phyloP scores from a whole-genome alignment of 192 early-diverging fungal genomes.

The Dissophora ornata region DNA sequence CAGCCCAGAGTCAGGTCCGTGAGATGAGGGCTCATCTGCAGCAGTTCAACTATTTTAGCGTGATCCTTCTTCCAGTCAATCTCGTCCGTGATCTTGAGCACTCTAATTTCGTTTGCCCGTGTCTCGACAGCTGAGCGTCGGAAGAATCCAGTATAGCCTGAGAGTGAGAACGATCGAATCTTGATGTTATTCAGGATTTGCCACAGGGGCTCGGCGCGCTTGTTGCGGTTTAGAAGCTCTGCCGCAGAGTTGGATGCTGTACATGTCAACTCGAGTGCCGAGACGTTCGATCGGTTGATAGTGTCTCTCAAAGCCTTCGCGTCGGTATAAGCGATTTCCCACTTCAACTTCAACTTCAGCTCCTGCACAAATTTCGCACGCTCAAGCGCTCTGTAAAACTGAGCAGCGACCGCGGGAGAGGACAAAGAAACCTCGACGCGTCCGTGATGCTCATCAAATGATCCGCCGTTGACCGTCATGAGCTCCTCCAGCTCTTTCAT shows the following conservation, averaged over 20 bases:
- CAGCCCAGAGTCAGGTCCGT: conserved; percentile 8
- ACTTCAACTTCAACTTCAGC: conserved; percentile 2
- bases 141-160: conserved; percentile 8
- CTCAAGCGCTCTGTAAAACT: conserved; percentile 32
- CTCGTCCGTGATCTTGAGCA: conserved; percentile 6
- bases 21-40: conserved; percentile 4
- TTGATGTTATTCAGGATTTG: conserved; percentile 4
- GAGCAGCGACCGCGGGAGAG: conserved; percentile 1
- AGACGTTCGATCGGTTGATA: conserved; percentile 11
- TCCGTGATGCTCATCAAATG: conserved; percentile 17
- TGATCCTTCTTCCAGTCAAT: conserved; percentile 23
- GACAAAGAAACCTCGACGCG: conserved; percentile 12
- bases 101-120: not conserved
- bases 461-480: conserved; percentile 17
- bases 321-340: conserved; percentile 9
- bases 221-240: conserved; percentile 5
- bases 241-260: not conserved
- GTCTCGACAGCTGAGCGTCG: not conserved
- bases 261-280: conserved; percentile 1
- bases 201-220: conserved; percentile 16
- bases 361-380: conserved; percentile 19
- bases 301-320: conserved; percentile 21
- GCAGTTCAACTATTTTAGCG: conserved; percentile 8
- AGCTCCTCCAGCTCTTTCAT: conserved; percentile 6
- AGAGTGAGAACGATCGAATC: conserved; percentile 13